Evolutionary conservation across 495 filamentous ascomycete genomes (phyloP).

Genomic region (Penicillium maclennaniae): DNA sequence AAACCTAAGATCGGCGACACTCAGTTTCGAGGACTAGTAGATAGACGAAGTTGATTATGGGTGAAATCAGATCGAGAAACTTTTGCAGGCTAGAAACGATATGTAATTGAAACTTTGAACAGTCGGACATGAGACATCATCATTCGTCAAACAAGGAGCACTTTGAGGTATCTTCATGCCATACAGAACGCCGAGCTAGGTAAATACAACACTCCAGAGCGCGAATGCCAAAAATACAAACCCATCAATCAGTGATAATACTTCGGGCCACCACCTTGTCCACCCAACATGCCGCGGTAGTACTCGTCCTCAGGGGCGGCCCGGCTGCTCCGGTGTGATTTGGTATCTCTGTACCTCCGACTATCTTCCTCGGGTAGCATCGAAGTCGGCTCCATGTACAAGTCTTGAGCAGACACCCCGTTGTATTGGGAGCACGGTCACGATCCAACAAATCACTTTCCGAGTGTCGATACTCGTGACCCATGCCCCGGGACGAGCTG

Average conservation of each 20-base stretch:
- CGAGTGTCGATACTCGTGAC: conserved; percentile 37
- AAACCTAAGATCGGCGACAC: not conserved
- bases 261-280: conserved; percentile 33
- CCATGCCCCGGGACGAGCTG: conserved; percentile 34
- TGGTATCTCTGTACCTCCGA: conserved; percentile 27
- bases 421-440: conserved; percentile 20
- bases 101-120: conserved; percentile 3
- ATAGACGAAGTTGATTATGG: not conserved
- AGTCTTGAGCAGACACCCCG: conserved; percentile 24
- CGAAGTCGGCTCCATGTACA: conserved; percentile 26
- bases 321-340: conserved; percentile 22
- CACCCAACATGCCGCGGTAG: conserved; percentile 37
- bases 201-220: conserved; percentile 3
- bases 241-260: conserved; percentile 32
- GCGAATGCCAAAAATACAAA: conserved; percentile 3
- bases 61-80: not conserved
- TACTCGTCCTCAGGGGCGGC: conserved; percentile 30
- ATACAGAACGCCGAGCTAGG: conserved; percentile 19
- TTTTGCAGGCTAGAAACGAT: not conserved
- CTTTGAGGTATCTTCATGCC: conserved; percentile 21
- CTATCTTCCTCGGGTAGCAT: conserved; percentile 26
- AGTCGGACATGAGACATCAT: conserved; percentile 18
- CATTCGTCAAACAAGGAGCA: conserved; percentile 9
- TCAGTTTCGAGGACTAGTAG: not conserved
- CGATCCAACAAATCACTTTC: conserved; percentile 36